Evolutionary conservation across 306 rosid species (phyloP).

Genomic region (Vachellia pachyceras): DNA sequence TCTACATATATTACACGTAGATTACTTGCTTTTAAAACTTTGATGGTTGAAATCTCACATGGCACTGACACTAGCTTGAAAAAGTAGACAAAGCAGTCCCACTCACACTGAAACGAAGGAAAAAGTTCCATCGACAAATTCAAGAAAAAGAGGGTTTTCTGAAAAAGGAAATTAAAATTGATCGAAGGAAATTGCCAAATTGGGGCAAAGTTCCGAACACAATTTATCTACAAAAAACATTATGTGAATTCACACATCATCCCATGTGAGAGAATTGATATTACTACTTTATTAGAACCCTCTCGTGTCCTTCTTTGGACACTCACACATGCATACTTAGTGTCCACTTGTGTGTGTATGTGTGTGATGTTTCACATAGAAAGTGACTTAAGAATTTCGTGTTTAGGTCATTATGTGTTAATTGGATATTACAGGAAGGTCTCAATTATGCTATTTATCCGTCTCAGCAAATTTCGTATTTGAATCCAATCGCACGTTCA

Average conservation of each 20-base stretch:
- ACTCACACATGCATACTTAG: neutral
- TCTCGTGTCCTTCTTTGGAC: neutral
- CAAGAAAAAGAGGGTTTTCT: neutral
- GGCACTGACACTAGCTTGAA: conserved; percentile 37
- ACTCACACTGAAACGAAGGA: conserved; percentile 6
- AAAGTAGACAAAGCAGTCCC: conserved; percentile 33
- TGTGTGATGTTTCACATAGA: conserved; percentile 35
- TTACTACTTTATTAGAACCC: conserved; percentile 24
- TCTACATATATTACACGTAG: neutral
- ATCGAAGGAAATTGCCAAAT: conserved; percentile 5
- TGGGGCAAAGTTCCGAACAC: neutral
- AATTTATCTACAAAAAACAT: neutral
- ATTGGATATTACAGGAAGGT: neutral
- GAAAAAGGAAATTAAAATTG: neutral
- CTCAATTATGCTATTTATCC: neutral
- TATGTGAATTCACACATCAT: conserved; percentile 27
- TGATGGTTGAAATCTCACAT: conserved; percentile 30
- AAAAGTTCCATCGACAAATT: neutral
- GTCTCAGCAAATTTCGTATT: neutral
- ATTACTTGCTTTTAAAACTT: conserved; percentile 26
- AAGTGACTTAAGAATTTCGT: conserved; percentile 26
- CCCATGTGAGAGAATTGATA: conserved; percentile 40
- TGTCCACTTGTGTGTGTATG: conserved; percentile 29
- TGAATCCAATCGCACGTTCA: no score
- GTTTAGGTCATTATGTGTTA: neutral